Evolutionary conservation across 441 rosid genomes (phyloP).

Genomic region (Kokia cookei): DNA sequence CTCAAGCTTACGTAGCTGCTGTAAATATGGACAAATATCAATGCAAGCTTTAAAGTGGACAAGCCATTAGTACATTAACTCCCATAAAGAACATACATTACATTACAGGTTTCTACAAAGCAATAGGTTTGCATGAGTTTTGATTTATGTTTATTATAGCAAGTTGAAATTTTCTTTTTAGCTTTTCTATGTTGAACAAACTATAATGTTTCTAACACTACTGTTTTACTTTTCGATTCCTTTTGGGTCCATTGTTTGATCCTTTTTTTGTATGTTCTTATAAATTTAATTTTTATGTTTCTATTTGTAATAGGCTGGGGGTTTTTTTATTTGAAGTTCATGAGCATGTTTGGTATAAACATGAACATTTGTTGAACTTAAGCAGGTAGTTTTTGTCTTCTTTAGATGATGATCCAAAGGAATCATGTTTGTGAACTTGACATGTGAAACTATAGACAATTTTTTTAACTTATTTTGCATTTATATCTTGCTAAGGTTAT

Average conservation of each 20-base stretch:
- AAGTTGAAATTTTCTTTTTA: neutral
- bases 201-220: neutral
- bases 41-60: constrained; percentile 24
- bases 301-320: constrained; percentile 9
- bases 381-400: too few relatives aligned
- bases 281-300: neutral
- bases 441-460: too few relatives aligned
- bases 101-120: neutral
- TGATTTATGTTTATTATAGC: neutral
- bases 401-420: too few relatives aligned
- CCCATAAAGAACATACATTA: constrained; percentile 33
- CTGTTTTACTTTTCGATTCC: neutral
- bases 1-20: constrained; percentile 20
- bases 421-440: too few relatives aligned
- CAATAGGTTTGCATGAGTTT: neutral
- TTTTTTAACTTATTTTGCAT: too few relatives aligned
- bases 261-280: neutral
- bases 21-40: constrained; percentile 25
- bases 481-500: too few relatives aligned
- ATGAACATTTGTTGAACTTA: too few relatives aligned
- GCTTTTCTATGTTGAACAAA: neutral
- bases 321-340: constrained; percentile 16
- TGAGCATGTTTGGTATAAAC: constrained; percentile 28
- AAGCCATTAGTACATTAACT: neutral
- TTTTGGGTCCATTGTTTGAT: neutral